Evolutionary conservation across 768 basidiomycete genomes (phyloP).

Genomic region (Suillus discolor): DNA sequence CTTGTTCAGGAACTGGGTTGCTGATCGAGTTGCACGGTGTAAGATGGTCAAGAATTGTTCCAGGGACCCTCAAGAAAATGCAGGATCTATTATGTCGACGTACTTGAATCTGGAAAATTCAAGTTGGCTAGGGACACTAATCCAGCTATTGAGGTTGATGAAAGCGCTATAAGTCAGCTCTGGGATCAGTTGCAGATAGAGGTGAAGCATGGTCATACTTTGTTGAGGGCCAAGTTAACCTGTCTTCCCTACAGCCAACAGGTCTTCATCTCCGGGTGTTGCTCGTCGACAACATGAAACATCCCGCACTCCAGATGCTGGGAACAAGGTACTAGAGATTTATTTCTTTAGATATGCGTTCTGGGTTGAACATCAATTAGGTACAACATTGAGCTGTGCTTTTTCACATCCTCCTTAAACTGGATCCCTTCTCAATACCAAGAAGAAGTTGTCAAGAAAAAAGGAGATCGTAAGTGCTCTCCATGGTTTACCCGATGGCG

Average conservation of each 20-base stretch:
- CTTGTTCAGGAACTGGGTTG: conserved; percentile 52
- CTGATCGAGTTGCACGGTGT: conserved; percentile 33
- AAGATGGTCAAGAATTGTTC: conserved; percentile 20
- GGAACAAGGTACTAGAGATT: conserved; percentile 44
- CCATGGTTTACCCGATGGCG: background rate
- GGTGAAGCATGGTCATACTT: conserved; percentile 13
- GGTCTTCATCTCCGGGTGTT: conserved; percentile 28
- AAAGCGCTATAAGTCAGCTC: conserved; percentile 18
- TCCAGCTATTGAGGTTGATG: conserved; percentile 12
- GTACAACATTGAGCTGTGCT: conserved; percentile 57
- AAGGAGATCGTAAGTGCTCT: conserved; percentile 48
- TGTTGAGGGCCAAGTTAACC: background rate
- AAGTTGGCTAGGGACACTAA: conserved; percentile 6
- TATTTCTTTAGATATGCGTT: background rate
- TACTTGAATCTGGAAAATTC: conserved; percentile 39
- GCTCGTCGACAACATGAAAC: conserved; percentile 47
- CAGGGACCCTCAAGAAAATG: background rate
- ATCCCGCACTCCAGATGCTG: conserved; percentile 51
- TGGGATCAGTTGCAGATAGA: conserved; percentile 21
- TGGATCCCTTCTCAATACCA: conserved; percentile 63
- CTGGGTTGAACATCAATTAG: conserved; percentile 17
- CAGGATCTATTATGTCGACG: conserved; percentile 38
- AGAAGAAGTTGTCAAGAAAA: conserved; percentile 39
- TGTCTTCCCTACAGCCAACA: conserved; percentile 13
- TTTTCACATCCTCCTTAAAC: conserved; percentile 54